Evolutionary conservation across 352 stramenopile species (phyloP).

Genomic region (Globisporangium orthogonon): DNA sequence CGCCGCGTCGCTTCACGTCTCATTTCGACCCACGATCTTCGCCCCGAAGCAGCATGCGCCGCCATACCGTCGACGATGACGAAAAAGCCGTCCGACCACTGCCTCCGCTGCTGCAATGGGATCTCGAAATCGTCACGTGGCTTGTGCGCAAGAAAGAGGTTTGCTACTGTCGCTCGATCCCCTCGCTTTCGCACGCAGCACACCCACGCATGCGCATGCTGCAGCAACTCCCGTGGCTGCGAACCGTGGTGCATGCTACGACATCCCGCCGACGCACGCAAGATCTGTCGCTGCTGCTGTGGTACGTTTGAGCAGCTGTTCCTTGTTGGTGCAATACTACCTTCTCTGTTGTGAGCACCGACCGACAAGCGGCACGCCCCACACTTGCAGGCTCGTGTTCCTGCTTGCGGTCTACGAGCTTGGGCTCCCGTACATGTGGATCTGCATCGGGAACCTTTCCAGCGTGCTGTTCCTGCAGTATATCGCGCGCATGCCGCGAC

Average conservation of each 20-base stretch:
- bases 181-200: too few relatives aligned
- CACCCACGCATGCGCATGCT: too few relatives aligned
- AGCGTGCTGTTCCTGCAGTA: slow-evolving; percentile 43
- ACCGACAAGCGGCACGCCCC: neutral
- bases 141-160: slow-evolving; percentile 36
- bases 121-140: slow-evolving; percentile 33
- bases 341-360: neutral
- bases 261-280: slow-evolving; percentile 50
- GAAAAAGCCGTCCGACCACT: slow-evolving; percentile 4
- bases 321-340: neutral
- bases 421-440: slow-evolving; percentile 67
- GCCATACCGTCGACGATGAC: neutral
- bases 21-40: neutral
- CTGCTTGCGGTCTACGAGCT: slow-evolving; percentile 43
- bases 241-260: slow-evolving; percentile 34
- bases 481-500: slow-evolving; percentile 27
- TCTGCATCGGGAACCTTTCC: slow-evolving; percentile 48
- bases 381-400: slow-evolving; percentile 49
- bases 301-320: slow-evolving; percentile 17
- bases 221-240: slow-evolving; percentile 25
- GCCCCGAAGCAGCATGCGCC: neutral
- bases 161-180: neutral
- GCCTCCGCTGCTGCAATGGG: slow-evolving; percentile 52
- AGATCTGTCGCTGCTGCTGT: slow-evolving; percentile 59
- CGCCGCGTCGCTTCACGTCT: neutral